Percentiles rank a stretch among this genome's conserved stretches.
phyloP scores from a whole-genome alignment of 2,329 filamentous ascomycete genomes.

The Neopestalotiopsis rosae region DNA sequence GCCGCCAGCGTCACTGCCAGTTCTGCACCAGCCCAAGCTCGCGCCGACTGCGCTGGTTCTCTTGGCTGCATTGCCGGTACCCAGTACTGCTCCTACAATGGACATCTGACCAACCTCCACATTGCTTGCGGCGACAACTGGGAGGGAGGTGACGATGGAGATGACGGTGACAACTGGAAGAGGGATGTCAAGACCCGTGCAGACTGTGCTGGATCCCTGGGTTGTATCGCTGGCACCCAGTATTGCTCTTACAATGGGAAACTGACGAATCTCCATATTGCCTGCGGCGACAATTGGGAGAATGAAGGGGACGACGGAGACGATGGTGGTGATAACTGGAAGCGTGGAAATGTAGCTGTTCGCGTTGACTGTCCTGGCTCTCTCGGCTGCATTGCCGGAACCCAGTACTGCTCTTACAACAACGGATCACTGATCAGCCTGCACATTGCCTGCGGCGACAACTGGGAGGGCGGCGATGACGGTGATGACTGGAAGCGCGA shows the following conservation, averaged over 20 bases:
- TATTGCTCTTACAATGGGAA: conserved; percentile 8
- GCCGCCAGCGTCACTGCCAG: neutral
- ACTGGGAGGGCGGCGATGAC: neutral
- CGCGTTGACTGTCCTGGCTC: neutral
- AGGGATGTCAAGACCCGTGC: neutral
- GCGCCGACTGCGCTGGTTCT: conserved; percentile 4
- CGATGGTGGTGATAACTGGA: neutral
- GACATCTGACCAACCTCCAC: conserved; percentile 6
- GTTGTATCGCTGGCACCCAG: conserved; percentile 7
- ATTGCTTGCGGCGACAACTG: neutral
- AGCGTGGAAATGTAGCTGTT: neutral
- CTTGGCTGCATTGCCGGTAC: conserved; percentile 6
- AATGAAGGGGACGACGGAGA: neutral
- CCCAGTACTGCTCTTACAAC: conserved; percentile 8
- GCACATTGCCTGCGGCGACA: neutral
- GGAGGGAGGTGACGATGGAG: neutral
- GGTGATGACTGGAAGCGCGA: neutral
- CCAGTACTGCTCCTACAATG: conserved; percentile 12
- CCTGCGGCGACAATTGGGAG: conserved; percentile 2
- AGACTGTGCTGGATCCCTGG: neutral
- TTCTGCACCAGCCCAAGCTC: neutral
- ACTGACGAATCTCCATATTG: conserved; percentile 4
- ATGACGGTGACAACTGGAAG: neutral
- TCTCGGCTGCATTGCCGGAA: conserved; percentile 4
- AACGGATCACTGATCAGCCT: conserved; percentile 5